Base-by-base conservation (phyloP, 192 early-diverging fungal genomes). In the Dimargaris verticillata region DNA sequence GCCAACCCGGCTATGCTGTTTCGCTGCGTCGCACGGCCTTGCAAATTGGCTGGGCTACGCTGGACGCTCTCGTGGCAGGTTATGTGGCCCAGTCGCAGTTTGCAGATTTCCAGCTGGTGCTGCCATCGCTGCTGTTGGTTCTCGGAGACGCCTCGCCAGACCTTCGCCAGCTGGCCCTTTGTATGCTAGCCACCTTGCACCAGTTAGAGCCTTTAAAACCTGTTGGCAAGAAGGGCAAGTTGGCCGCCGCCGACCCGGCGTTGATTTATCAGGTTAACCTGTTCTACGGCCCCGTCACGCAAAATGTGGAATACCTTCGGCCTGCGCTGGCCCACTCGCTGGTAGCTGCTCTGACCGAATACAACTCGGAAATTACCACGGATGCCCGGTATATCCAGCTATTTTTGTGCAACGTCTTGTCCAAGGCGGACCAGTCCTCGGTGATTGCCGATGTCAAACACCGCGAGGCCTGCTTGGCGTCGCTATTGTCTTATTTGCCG, bases 71-170 rank as follows among this genome's bases (percentile, higher is more conserved):
- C 20, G 44, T 68, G 17, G 18, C 38, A 17, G 54, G 44, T 5
- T 20, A 41, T 4, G 63, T 61, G 14, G 62, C 66, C 9, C 22
- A n/a, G 9, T 38, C 33, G 33, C 33, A 38, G 33, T 38, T 38
- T 38, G 48, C 63, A 29, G 86, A 88, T 53, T 85, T 79, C 66
- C 86, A 88, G 65, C 68, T 79, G 17, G 61, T 86, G 18, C 72
- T 84, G 0, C 92, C 93, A 10, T 67, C 79, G 0, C 62, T 96
- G 22, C 62, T 96, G 20, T 74, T 87, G 22, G 73, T 78, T 22
- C 71, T 96, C 26, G 66, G 62, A 13, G 76, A 85, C 66, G 62
- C 63, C 9, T 63, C 76, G 51, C 65, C 66, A 44, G 64, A 67
- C 14, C 74, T 92, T 44, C 88, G 92, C 38, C 67, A 72, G 5